Evolutionary conservation across 2,329 filamentous ascomycete genomes (phyloP), one percentile per base, ranked within the genome.

Genomic region (Talaromyces sp.): DNA sequence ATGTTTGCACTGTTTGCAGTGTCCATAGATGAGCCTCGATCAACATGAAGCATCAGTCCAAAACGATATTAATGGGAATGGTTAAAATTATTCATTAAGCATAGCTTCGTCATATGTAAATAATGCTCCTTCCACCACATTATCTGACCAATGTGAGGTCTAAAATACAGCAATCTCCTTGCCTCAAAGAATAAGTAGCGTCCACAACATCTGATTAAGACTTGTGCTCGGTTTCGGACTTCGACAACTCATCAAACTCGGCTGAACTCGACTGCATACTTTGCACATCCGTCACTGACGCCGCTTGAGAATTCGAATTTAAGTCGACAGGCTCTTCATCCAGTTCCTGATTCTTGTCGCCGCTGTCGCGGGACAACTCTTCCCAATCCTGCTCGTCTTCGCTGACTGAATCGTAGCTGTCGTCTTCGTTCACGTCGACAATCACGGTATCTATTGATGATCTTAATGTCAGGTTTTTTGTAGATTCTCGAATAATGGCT

Each of bases 331-430:
- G 74, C 13, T 78, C 74, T 61, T 76, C 75, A 24, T 77, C 73
- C 13, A 74, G 66, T 50, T 67, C 69, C 5, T 68, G 68, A 31
- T 68, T 69, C 47, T 67, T 69, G 16, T 73, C 72, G 5, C 66
- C 66, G 14, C 72, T 72, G 3, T 67, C 66, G 67, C 71, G 73
- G 24, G 75, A 72, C 31, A 79, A 71, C 39, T 78, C 73, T 65
- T 80, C 76, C 78, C 78, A 80, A 41, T 78, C 76, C 67, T 79
- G 76, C 47, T 78, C 75, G 27, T 78, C 78, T 35, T 77, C 75
- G 24, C 69, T 76, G 37, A 67, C 71, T 22, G 73, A 56, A 10
- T 16, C 52, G 11, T 41, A 54, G 31, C 47, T 24, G 31, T 45
- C 54, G 16, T 61, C 49, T 52, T 52, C 57, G 39, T 52, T 59